Conservation (phyloP, 176 grass and related monocot genomes). For the Hsuehochloa calcarea region DNA sequence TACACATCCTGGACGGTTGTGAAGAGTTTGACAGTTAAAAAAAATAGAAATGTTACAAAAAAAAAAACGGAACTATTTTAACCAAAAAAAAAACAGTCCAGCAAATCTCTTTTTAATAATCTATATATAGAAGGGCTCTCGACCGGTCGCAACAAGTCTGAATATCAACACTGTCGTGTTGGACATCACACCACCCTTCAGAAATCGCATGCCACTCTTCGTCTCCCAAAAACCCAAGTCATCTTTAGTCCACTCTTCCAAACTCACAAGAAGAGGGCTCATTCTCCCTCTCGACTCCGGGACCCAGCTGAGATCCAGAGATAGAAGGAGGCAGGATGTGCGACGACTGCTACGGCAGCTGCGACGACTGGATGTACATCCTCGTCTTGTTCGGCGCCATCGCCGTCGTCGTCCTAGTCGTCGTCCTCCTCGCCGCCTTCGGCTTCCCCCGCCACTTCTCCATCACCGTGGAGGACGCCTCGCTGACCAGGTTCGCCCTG, state of each 20-base stretch:
- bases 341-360: background rate
- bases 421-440: background rate
- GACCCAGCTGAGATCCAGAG: background rate
- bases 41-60: too few relatives aligned
- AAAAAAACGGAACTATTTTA: too few relatives aligned
- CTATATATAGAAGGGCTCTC: too few relatives aligned
- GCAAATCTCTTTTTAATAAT: too few relatives aligned
- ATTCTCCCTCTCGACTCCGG: background rate
- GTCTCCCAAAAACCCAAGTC: background rate
- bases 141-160: too few relatives aligned
- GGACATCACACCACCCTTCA: too few relatives aligned
- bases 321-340: background rate
- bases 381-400: background rate
- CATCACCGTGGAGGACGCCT: constrained; percentile 22
- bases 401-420: background rate
- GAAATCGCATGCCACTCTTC: background rate
- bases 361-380: background rate
- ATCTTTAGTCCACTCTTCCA: background rate
- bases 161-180: background rate
- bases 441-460: constrained; percentile 10
- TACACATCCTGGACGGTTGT: too few relatives aligned
- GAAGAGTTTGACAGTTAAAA: too few relatives aligned
- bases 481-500: constrained; percentile 33
- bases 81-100: too few relatives aligned
- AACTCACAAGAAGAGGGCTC: background rate